phyloP scores from a whole-genome alignment of 2,329 filamentous ascomycete species.

The Pseudocercospora musae region DNA sequence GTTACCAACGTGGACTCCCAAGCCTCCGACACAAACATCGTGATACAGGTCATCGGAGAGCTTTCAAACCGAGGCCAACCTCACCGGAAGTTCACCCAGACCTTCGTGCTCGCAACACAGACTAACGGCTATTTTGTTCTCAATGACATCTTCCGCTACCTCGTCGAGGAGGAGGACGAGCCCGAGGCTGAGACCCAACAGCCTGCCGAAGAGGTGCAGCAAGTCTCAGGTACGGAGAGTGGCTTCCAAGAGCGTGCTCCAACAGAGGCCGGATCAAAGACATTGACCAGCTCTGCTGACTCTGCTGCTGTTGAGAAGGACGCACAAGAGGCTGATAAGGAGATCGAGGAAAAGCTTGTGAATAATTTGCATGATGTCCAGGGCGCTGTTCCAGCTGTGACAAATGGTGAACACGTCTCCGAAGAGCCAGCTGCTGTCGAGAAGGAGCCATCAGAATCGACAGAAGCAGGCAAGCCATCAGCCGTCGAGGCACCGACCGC shows the following conservation, averaged over 20 bases:
- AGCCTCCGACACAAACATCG: slow-evolving; percentile 85
- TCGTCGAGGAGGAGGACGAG: slow-evolving; percentile 78
- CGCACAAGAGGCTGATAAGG: slow-evolving; percentile 61
- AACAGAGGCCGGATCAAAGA: slow-evolving; percentile 34
- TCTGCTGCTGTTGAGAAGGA: slow-evolving; percentile 43
- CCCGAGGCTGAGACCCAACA: slow-evolving; percentile 41
- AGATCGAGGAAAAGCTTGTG: slow-evolving; percentile 64
- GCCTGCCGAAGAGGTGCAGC: slow-evolving; percentile 35
- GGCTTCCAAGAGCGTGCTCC: slow-evolving; percentile 42
- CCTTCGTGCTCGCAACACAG: slow-evolving; percentile 93
- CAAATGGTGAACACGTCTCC: neutral
- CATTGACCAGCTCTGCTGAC: slow-evolving; percentile 35
- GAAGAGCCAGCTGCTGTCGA: slow-evolving; percentile 32
- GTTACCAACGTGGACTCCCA: slow-evolving; percentile 98
- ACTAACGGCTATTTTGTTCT: slow-evolving; percentile 96
- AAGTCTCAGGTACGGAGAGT: slow-evolving; percentile 33
- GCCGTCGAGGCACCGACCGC: slow-evolving; percentile 26
- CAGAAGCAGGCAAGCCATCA: slow-evolving; percentile 39
- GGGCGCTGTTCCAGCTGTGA: neutral
- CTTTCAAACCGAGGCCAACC: slow-evolving; percentile 90
- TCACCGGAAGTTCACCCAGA: slow-evolving; percentile 95
- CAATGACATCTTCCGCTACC: slow-evolving; percentile 96
- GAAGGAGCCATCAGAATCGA: slow-evolving; percentile 27
- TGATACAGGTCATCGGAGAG: slow-evolving; percentile 97
- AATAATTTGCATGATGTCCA: slow-evolving; percentile 13